These are phyloP conservation scores for Xenoacremonium recifei DNA, from an alignment of 2,329 filamentous ascomycete species.

Conservation along the genomic window DNA sequence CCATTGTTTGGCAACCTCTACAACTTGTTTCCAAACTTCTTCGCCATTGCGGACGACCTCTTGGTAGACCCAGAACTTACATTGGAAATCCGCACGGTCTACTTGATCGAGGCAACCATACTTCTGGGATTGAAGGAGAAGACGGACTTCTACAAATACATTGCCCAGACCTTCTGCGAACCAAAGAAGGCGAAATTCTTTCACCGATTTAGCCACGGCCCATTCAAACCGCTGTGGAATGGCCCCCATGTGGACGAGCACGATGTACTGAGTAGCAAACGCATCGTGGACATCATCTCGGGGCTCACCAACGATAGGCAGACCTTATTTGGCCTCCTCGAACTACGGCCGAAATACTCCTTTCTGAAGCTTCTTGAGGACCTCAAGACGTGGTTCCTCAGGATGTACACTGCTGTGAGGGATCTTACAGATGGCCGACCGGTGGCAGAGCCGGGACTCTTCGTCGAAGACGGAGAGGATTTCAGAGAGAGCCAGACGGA, in stretches of 20 bases:
- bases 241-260: conserved; percentile 6
- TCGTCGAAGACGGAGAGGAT: conserved; percentile 7
- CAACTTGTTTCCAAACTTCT: conserved; percentile 27
- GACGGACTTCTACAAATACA: conserved; percentile 13
- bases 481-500: too few species aligned
- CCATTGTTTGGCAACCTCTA: conserved; percentile 33
- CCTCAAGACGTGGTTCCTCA: conserved; percentile 17
- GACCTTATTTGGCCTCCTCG: conserved; percentile 5
- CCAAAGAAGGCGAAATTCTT: conserved; percentile 4
- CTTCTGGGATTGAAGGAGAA: conserved; percentile 14
- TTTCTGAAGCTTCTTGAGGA: conserved; percentile 14
- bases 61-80: conserved; percentile 22
- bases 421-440: background rate
- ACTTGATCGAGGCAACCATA: conserved; percentile 30
- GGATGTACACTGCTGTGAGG: conserved; percentile 1
- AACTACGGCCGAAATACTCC: conserved; percentile 17
- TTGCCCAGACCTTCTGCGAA: conserved; percentile 32
- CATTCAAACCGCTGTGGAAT: conserved; percentile 25
- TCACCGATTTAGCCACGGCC: conserved; percentile 18
- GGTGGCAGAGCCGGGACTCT: conserved; percentile 1
- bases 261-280: conserved; percentile 20
- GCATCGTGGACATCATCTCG: conserved; percentile 17
- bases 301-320: conserved; percentile 10
- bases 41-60: conserved; percentile 18
- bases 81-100: conserved; percentile 37